These are phyloP conservation scores for Leucoagaricus sp. DNA, from an alignment of 1,284 basidiomycete species.

Conservation along the genomic window DNA sequence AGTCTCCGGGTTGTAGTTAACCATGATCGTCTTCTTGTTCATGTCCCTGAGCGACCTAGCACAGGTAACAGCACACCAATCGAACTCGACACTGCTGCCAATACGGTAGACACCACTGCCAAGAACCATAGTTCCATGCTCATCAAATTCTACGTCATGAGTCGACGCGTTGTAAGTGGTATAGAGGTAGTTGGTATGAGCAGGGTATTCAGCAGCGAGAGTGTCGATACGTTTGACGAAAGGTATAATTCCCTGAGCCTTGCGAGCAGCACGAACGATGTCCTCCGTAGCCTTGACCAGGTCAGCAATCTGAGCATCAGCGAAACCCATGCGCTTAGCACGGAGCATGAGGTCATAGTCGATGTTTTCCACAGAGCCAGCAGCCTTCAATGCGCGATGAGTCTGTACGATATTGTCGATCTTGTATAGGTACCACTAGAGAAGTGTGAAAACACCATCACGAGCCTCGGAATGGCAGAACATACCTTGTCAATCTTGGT, in stretches of 20 bases:
- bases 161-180: slow-evolving; percentile 98
- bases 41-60: slow-evolving; percentile 89
- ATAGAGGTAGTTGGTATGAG: slow-evolving; percentile 99
- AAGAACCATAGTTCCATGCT: slow-evolving; percentile 98
- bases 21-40: slow-evolving; percentile 97
- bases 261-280: slow-evolving; percentile 82
- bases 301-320: slow-evolving; percentile 90
- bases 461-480: neutral
- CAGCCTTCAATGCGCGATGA: slow-evolving; percentile 70
- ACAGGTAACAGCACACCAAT: slow-evolving; percentile 99
- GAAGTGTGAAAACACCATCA: slow-evolving; percentile 3
- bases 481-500: slow-evolving; percentile 96
- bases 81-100: slow-evolving; percentile 98
- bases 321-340: slow-evolving; percentile 94
- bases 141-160: slow-evolving; percentile 96
- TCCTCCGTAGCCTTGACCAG: slow-evolving; percentile 73
- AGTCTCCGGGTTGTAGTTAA: slow-evolving; percentile 99
- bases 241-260: slow-evolving; percentile 86
- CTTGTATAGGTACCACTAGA: slow-evolving; percentile 97
- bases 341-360: slow-evolving; percentile 73
- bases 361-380: slow-evolving; percentile 67
- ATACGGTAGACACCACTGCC: slow-evolving; percentile 99
- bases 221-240: slow-evolving; percentile 99
- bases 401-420: slow-evolving; percentile 96
- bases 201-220: slow-evolving; percentile 97